Conservation (phyloP, 345 rosid genomes). For the Populus deltoides region DNA sequence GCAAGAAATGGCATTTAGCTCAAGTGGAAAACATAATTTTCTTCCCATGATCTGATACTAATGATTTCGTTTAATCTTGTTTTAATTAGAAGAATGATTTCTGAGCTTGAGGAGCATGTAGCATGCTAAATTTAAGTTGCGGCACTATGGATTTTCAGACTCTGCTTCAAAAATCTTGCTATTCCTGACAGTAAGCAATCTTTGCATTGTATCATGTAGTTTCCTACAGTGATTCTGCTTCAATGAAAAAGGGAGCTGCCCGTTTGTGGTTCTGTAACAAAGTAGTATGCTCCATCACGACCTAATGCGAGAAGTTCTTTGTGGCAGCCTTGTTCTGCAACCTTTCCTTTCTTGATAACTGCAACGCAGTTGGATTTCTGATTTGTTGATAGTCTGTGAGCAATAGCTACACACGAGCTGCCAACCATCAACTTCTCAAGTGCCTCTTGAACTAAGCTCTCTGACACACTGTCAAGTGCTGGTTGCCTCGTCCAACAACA, state of each 20-base stretch:
- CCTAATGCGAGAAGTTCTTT: conserved; percentile 46
- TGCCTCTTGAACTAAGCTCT: conserved; percentile 54
- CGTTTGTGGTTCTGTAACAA: conserved; percentile 38
- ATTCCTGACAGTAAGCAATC: background rate
- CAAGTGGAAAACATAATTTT: background rate
- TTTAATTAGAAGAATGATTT: background rate
- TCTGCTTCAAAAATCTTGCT: background rate
- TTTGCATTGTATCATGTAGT: too few relatives aligned
- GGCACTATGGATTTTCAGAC: too few relatives aligned
- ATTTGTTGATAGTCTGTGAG: conserved; percentile 57
- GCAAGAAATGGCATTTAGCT: background rate
- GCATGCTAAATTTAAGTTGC: background rate
- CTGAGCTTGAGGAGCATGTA: background rate
- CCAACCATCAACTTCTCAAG: conserved; percentile 66
- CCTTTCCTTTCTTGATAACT: conserved; percentile 50
- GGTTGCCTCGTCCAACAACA: conserved; percentile 70
- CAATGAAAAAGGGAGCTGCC: conserved; percentile 27
- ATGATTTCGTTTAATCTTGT: too few relatives aligned
- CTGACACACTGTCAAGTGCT: conserved; percentile 66
- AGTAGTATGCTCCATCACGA: conserved; percentile 37
- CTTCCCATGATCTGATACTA: background rate
- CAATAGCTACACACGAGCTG: conserved; percentile 50
- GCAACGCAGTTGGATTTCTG: conserved; percentile 54
- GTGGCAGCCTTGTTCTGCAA: conserved; percentile 56
- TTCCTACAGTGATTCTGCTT: background rate